These are phyloP conservation scores for Glycine latifolia DNA, from an alignment of 306 rosid genomes.

Conservation along the genomic window DNA sequence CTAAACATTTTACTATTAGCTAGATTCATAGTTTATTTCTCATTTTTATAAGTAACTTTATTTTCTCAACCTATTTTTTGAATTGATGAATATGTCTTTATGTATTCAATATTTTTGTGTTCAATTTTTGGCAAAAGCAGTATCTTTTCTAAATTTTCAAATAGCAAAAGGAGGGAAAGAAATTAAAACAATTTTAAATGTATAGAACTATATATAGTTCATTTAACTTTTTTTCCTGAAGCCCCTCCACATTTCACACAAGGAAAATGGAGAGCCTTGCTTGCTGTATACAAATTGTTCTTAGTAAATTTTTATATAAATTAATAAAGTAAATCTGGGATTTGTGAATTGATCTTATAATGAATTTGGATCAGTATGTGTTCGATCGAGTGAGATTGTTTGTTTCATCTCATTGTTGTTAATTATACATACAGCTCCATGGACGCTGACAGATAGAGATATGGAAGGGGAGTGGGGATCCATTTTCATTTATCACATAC, in stretches of 20 bases:
- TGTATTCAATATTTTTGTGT: not conserved
- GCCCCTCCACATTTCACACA: not conserved
- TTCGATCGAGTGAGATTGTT: constrained; percentile 24
- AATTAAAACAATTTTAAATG: no score
- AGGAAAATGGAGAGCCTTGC: not conserved
- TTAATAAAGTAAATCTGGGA: not conserved
- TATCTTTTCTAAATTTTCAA: not conserved
- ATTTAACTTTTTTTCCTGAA: no score
- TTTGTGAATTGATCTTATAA: not conserved
- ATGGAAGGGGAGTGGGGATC: constrained; percentile 44
- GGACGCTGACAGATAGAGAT: constrained; percentile 48
- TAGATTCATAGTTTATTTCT: not conserved
- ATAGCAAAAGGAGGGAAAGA: not conserved
- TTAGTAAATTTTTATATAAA: not conserved
- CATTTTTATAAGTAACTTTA: not conserved
- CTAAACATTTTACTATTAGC: not conserved
- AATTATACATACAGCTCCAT: constrained; percentile 38
- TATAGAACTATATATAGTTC: not conserved
- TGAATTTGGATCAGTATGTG: constrained; percentile 12
- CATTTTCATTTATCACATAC: constrained; percentile 43
- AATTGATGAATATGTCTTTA: not conserved
- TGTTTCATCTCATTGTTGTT: constrained; percentile 26
- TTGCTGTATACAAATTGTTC: not conserved
- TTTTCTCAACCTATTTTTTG: not conserved
- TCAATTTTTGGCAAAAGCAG: not conserved